Conservation (phyloP, 192 early-diverging fungal genomes). For the Coemansia sp. region DNA sequence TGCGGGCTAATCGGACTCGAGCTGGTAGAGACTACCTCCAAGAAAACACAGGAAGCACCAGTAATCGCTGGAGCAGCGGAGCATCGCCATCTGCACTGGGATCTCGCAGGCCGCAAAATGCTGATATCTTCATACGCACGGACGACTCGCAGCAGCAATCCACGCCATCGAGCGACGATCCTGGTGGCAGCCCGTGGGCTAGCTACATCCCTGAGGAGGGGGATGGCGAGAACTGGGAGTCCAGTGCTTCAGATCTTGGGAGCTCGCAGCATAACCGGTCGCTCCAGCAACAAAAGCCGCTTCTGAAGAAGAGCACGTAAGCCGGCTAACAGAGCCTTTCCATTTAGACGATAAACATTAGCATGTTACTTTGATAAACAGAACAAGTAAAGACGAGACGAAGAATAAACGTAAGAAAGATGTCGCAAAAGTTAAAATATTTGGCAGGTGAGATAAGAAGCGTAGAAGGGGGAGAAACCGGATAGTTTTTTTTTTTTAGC, state of each 20-base stretch:
- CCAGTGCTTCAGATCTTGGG: conserved; percentile 26
- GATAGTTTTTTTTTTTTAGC: neutral
- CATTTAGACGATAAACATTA: too few species aligned
- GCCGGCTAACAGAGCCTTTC: too few species aligned
- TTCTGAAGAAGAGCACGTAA: conserved; percentile 31
- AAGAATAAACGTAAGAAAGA: neutral
- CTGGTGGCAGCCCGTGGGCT: conserved; percentile 15
- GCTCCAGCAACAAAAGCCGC: conserved; percentile 14
- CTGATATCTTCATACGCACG: neutral
- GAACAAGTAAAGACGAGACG: conserved; percentile 5
- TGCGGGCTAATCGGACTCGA: neutral
- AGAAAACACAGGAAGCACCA: conserved; percentile 1
- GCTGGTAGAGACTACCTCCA: neutral
- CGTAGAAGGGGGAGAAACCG: neutral
- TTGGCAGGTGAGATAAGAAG: neutral
- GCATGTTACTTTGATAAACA: too few species aligned
- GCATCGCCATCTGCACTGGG: conserved; percentile 1
- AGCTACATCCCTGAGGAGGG: conserved; percentile 16
- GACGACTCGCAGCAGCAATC: neutral
- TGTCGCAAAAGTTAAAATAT: conserved; percentile 5
- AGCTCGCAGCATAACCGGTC: conserved; percentile 4
- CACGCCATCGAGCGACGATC: neutral
- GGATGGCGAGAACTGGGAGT: conserved; percentile 26
- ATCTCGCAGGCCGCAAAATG: neutral
- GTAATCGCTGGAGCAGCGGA: conserved; percentile 3